Percentiles rank a stretch among this genome's conserved stretches.
Conservation (phyloP, 2,329 filamentous ascomycete species). For the Neonectria hederae region DNA sequence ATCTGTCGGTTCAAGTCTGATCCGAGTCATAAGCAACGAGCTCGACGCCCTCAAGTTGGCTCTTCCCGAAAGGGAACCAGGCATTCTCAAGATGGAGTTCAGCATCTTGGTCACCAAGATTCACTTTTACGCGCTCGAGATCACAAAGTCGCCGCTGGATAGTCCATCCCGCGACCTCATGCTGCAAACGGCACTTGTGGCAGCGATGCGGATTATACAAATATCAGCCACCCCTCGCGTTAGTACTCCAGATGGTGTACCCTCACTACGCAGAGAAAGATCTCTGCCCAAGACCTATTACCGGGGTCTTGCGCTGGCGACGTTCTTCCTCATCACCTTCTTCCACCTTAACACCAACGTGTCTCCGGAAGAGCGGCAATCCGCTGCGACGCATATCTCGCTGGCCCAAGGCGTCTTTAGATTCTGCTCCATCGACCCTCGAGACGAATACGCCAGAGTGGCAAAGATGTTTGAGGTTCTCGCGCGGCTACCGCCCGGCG, state of each 20-base stretch:
- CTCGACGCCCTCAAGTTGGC: slow-evolving; percentile 22
- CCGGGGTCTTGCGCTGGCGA: slow-evolving; percentile 26
- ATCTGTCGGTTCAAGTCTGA: slow-evolving; percentile 20
- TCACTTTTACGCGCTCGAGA: slow-evolving; percentile 27
- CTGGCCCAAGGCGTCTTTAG: slow-evolving; percentile 23
- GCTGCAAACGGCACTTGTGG: slow-evolving; percentile 17
- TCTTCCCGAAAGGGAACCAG: slow-evolving; percentile 7
- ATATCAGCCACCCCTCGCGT: slow-evolving; percentile 15
- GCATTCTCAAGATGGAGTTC: slow-evolving; percentile 18
- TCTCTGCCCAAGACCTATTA: slow-evolving; percentile 32
- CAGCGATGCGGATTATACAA: slow-evolving; percentile 24
- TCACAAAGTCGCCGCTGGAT: slow-evolving; percentile 13
- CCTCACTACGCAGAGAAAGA: slow-evolving; percentile 7
- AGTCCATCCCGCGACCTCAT: slow-evolving; percentile 27
- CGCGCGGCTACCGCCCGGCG: neutral
- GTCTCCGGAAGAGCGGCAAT: slow-evolving; percentile 17
- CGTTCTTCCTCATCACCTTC: slow-evolving; percentile 33
- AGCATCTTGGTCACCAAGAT: slow-evolving; percentile 25
- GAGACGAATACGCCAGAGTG: slow-evolving; percentile 27
- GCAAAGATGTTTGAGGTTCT: slow-evolving; percentile 28
- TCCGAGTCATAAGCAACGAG: slow-evolving; percentile 28
- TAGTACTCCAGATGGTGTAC: neutral
- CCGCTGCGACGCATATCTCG: slow-evolving; percentile 27
- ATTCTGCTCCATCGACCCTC: slow-evolving; percentile 10
- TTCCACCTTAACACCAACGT: slow-evolving; percentile 18